These are phyloP conservation scores for Alternaria rosae DNA, from an alignment of 2,329 filamentous ascomycete genomes.

Conservation along the genomic window DNA sequence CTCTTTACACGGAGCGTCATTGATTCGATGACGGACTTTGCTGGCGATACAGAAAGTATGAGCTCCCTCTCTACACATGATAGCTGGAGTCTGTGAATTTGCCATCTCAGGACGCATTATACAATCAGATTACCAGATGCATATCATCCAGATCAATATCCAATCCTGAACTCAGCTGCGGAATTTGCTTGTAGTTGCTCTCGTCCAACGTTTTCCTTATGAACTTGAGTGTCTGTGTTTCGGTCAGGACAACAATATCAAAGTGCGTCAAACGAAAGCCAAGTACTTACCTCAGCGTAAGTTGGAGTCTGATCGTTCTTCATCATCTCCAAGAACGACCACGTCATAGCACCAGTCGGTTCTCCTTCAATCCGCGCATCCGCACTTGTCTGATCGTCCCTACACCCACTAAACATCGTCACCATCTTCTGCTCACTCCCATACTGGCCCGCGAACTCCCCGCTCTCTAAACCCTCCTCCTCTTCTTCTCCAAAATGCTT, in stretches of 20 bases:
- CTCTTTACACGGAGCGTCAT: too few relatives aligned
- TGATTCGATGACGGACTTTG: too few relatives aligned
- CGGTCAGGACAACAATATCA: neutral
- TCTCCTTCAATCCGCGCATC: slow-evolving; percentile 57
- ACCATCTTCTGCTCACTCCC: slow-evolving; percentile 56
- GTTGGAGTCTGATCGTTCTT: slow-evolving; percentile 46
- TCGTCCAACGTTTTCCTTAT: slow-evolving; percentile 50
- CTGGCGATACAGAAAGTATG: too few relatives aligned
- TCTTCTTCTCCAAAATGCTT: slow-evolving; percentile 56
- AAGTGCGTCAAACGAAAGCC: neutral
- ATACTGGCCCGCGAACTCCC: slow-evolving; percentile 55
- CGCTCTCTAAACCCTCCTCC: slow-evolving; percentile 52
- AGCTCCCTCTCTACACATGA: too few relatives aligned
- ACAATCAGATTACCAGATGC: slow-evolving; percentile 38
- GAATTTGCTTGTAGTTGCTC: slow-evolving; percentile 54
- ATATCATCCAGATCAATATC: slow-evolving; percentile 53
- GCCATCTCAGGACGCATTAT: too few relatives aligned
- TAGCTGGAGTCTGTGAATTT: too few relatives aligned
- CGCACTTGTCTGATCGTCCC: slow-evolving; percentile 60
- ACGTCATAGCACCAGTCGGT: slow-evolving; percentile 57
- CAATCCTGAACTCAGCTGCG: slow-evolving; percentile 53
- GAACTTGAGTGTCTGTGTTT: slow-evolving; percentile 45
- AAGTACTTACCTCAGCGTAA: slow-evolving; percentile 50
- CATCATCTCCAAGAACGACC: slow-evolving; percentile 58
- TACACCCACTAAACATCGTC: slow-evolving; percentile 61